Conservation (phyloP, 2,329 filamentous ascomycete genomes). For the Pestalotiopsis sp. region DNA sequence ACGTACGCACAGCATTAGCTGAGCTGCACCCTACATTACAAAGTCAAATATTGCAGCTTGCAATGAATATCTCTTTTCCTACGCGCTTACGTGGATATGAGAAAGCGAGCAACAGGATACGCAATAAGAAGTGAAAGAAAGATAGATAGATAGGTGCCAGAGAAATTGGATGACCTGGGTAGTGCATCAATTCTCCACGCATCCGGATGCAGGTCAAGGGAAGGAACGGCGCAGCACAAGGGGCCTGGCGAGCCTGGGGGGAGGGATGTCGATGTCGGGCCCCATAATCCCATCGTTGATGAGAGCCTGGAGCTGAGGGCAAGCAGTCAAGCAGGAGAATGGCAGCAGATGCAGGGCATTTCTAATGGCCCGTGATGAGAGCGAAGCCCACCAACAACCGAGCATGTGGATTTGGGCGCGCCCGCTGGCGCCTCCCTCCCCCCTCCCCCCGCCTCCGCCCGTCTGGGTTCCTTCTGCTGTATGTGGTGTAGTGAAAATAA, state of each 20-base stretch:
- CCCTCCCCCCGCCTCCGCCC: constrained; percentile 25
- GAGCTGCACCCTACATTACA: background rate
- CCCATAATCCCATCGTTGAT: background rate
- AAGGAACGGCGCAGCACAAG: background rate
- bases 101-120: background rate
- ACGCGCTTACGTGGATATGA: background rate
- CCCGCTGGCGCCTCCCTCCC: background rate
- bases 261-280: background rate
- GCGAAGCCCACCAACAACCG: background rate
- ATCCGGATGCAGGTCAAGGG: background rate
- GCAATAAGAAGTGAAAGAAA: background rate
- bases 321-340: background rate
- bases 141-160: background rate
- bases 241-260: background rate
- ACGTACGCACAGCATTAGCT: background rate
- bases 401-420: background rate
- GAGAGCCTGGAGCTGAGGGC: background rate
- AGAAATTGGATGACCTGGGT: background rate
- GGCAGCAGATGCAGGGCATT: background rate
- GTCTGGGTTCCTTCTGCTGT: constrained; percentile 23
- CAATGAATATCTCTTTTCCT: background rate
- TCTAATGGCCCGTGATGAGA: background rate
- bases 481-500: constrained; percentile 26
- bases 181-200: background rate
- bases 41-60: background rate